Base-by-base conservation (phyloP, 768 basidiomycete species). In the Sporobolomyces phaffii region DNA sequence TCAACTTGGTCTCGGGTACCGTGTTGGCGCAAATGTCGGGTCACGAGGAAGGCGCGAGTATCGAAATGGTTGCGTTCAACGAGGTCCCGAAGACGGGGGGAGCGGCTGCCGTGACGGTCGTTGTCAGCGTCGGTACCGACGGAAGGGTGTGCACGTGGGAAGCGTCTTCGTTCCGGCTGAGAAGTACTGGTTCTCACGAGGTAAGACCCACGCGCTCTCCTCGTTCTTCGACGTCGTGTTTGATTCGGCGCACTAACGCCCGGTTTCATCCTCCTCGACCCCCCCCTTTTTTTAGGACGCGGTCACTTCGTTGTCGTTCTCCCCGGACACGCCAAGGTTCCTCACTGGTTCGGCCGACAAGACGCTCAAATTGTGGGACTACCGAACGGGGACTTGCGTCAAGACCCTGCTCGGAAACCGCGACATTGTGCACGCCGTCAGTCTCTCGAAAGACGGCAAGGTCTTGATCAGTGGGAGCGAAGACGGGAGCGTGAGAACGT, bases 141-240 rank as follows among this genome's bases (percentile, higher is more conserved):
- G 91, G 92, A 0, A 93, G 91, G 76, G 88, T 86, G 22, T 91
- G 89, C 73, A 86, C 97, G 38, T 99, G 94, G 92, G 96, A 99
- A 79, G 81, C 93, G 47, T 83, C 83, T 54, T 93, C 90, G 29
- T 90, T 90, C 82, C 83, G 88, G 68, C 76, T 92, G 57, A 83
- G 96, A 62, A 83, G 87, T 22, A 91, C 89, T 18, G 79, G 96
- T 9, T 81, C 87, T 68, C 93, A 98, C 74, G 81, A 86, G 77
- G 93, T 93, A 68, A 57, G 84, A 80, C 22, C 43, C 33, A n/a
- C 10, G 33, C 28, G n/a, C 20, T 34, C 26, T 57, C 41, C 26
- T 29, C 33, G 24, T 29, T 26, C 28, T 10, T 43, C 3, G 22
- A n/a, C 9, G 34, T 54, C 18, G 33, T 20, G 31, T 9, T 31